These are phyloP conservation scores for Lojkania enalia DNA, from an alignment of 2,329 filamentous ascomycete species.

Conservation along the genomic window DNA sequence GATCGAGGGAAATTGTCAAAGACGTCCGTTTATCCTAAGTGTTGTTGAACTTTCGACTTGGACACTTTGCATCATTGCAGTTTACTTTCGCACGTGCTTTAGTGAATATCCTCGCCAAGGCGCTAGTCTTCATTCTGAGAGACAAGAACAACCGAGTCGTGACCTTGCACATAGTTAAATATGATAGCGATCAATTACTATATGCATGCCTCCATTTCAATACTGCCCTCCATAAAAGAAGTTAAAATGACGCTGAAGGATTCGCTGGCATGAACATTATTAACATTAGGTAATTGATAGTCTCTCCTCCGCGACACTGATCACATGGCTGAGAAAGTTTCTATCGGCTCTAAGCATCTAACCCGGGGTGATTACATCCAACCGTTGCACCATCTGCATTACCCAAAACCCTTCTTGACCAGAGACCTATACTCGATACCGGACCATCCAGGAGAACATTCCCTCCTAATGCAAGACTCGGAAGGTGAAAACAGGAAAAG, in stretches of 20 bases:
- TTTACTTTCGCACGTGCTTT: not conserved
- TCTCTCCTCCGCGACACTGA: not conserved
- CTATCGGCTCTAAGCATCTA: too few species aligned
- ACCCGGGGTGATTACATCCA: not conserved
- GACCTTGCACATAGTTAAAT: too few species aligned
- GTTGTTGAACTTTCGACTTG: not conserved
- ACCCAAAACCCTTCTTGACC: not conserved
- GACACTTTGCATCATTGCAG: not conserved
- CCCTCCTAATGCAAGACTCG: too few species aligned
- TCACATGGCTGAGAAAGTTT: too few species aligned
- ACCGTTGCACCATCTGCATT: not conserved
- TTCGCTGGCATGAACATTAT: not conserved
- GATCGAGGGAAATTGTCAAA: too few species aligned
- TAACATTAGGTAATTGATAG: not conserved
- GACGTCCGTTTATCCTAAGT: too few species aligned
- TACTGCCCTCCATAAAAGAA: not conserved
- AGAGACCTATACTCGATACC: not conserved
- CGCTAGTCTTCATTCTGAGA: not conserved
- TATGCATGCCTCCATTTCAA: not conserved
- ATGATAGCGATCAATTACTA: conserved; percentile 2
- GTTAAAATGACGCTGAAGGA: not conserved
- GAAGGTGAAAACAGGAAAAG: not conserved
- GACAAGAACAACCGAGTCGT: too few species aligned
- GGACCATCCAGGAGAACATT: too few species aligned
- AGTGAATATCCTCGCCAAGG: not conserved